phyloP scores from a whole-genome alignment of 139 green algal species.

The Coelastrella sp. region DNA sequence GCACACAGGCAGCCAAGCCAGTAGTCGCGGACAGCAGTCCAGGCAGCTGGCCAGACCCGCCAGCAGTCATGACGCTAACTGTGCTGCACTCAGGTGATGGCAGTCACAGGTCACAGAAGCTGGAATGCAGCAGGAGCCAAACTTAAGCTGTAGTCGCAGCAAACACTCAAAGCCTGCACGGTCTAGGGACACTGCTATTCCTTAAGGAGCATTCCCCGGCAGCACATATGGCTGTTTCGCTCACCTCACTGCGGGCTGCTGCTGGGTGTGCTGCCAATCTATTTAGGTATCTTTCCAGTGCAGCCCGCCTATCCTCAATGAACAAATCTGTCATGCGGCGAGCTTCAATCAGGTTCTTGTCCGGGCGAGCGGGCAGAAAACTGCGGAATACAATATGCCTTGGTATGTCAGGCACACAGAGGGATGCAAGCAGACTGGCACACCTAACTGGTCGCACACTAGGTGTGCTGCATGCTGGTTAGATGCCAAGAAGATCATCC shows the following conservation, averaged over 20 bases:
- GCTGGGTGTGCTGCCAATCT: constrained; percentile 84
- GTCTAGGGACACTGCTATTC: no score
- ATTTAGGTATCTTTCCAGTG: constrained; percentile 89
- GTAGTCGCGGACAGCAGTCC: background rate
- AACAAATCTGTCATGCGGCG: constrained; percentile 21
- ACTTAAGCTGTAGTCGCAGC: background rate
- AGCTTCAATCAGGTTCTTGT: constrained; percentile 42
- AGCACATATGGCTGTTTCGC: background rate
- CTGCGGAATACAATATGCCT: background rate
- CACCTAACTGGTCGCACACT: no score
- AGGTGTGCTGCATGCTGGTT: background rate
- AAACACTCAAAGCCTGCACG: background rate
- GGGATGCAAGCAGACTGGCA: no score
- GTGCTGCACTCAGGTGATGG: no score
- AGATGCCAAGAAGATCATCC: no score
- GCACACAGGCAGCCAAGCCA: background rate
- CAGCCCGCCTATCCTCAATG: constrained; percentile 42
- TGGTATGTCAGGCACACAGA: no score
- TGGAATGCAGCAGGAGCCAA: background rate
- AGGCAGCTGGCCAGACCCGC: background rate
- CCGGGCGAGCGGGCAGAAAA: constrained; percentile 43
- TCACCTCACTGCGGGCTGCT: constrained; percentile 65
- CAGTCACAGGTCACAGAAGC: background rate
- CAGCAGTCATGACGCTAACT: no score
- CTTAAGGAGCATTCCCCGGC: background rate